Evolutionary conservation across 129 eudicot species (phyloP).

Genomic region (sunflower (Helianthus annuus)): HanXRQr2.0-SUNRISE NC_035434.2:132982353-132982852

Average conservation of each 20-base stretch:
- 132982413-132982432: slow-evolving; percentile 82
- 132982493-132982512: slow-evolving; percentile 52
- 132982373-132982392: slow-evolving; percentile 82
- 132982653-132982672: neutral
- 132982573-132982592: slow-evolving; percentile 74
- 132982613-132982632: neutral
- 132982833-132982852: slow-evolving; percentile 37
- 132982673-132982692: slow-evolving; percentile 58
- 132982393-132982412: slow-evolving; percentile 73
- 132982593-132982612: slow-evolving; percentile 86
- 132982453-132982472: slow-evolving; percentile 66
- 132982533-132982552: slow-evolving; percentile 79
- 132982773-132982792: slow-evolving; percentile 70
- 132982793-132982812: slow-evolving; percentile 80
- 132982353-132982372: slow-evolving; percentile 21
- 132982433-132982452: slow-evolving; percentile 60
- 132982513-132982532: slow-evolving; percentile 78
- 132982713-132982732: slow-evolving; percentile 84
- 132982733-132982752: slow-evolving; percentile 75
- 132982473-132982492: slow-evolving; percentile 39
- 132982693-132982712: slow-evolving; percentile 53
- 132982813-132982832: slow-evolving; percentile 72
- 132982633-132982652: slow-evolving; percentile 11
- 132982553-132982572: slow-evolving; percentile 64
- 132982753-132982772: slow-evolving; percentile 88